Conservation (phyloP, 345 rosid species). For the Clausena lansium region DNA sequence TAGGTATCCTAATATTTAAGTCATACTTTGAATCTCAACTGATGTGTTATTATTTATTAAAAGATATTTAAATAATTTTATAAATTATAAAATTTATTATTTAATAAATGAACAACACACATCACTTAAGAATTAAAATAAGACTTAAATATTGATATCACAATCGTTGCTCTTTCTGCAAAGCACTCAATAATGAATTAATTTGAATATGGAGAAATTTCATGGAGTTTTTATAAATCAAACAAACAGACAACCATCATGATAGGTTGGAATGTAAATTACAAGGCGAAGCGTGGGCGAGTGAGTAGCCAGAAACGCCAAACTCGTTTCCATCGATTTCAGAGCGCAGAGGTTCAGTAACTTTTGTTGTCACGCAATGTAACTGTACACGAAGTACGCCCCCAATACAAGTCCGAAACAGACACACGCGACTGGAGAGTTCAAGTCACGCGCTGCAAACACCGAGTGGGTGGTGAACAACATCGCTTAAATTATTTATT, state of each 20-base stretch:
- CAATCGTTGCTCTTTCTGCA: too few relatives aligned
- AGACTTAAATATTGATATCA: too few relatives aligned
- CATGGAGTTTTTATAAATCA: not conserved
- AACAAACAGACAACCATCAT: not conserved
- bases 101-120: too few relatives aligned
- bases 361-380: constrained; percentile 2
- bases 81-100: too few relatives aligned
- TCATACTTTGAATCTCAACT: too few relatives aligned
- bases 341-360: not conserved
- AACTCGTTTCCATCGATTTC: constrained; percentile 10
- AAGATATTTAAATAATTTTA: too few relatives aligned
- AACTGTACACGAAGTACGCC: constrained; percentile 12
- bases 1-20: too few relatives aligned
- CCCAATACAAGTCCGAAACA: not conserved
- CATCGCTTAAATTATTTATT: too few relatives aligned
- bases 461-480: constrained; percentile 8
- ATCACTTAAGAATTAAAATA: too few relatives aligned
- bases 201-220: not conserved
- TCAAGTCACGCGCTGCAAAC: not conserved
- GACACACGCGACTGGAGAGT: not conserved
- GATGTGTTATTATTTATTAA: too few relatives aligned
- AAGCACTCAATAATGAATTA: not conserved
- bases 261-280: not conserved
- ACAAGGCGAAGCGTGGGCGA: not conserved
- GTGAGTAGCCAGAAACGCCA: not conserved